These are phyloP conservation scores for Hirschioporus abietinus DNA, from an alignment of 768 basidiomycete genomes.

Conservation along the genomic window DNA sequence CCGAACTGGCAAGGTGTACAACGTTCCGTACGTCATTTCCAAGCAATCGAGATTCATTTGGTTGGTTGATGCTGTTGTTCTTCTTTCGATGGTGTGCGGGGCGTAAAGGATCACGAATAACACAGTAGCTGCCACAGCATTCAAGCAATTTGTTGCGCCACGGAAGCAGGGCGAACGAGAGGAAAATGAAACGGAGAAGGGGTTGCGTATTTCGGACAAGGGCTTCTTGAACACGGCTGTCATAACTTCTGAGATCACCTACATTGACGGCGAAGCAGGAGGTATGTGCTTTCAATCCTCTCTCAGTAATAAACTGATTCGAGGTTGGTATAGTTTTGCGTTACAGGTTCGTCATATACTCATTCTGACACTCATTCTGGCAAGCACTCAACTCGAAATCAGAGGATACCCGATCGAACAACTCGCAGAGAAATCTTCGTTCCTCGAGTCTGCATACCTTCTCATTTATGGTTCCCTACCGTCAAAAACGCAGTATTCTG, in stretches of 20 bases:
- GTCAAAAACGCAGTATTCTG: constrained; percentile 46
- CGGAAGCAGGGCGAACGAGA: constrained; percentile 53
- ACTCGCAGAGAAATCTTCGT: constrained; percentile 71
- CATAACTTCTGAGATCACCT: constrained; percentile 76
- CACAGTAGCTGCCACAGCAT: constrained; percentile 71
- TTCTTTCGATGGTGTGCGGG: neutral
- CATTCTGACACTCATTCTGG: neutral
- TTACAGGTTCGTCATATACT: constrained; percentile 47
- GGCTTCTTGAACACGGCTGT: constrained; percentile 84
- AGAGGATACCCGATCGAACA: constrained; percentile 94
- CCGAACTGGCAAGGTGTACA: constrained; percentile 75
- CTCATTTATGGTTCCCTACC: constrained; percentile 87
- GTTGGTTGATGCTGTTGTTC: neutral
- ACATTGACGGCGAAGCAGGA: constrained; percentile 87
- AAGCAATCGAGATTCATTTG: neutral
- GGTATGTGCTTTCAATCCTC: constrained; percentile 31
- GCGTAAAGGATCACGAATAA: constrained; percentile 67
- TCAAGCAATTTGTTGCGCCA: constrained; percentile 69
- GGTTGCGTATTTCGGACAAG: constrained; percentile 71
- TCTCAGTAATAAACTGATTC: too few relatives aligned
- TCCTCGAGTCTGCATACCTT: constrained; percentile 81
- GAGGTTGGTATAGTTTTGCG: constrained; percentile 43
- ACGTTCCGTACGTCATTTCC: constrained; percentile 53
- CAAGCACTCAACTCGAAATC: constrained; percentile 8
- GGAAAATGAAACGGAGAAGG: constrained; percentile 81